Base-by-base conservation (phyloP, 305 asterid genomes). In the Striga hermonthica region DNA sequence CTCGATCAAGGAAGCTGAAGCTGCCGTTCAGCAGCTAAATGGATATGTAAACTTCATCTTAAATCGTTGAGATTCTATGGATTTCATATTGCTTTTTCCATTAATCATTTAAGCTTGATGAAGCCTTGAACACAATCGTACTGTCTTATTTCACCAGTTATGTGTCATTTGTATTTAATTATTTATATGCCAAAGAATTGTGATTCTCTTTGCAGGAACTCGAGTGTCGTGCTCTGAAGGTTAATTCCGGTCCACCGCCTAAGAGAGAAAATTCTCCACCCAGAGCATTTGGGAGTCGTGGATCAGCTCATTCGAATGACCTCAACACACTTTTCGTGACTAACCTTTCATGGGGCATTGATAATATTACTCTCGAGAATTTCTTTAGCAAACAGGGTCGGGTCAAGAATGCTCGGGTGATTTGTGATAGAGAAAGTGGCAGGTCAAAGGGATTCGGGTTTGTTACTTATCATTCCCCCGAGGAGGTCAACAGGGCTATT, bases 401-500 rank as follows among this genome's bases (percentile, higher is more conserved):
- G 57, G 97, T 93, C 15, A 56, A 75, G 79, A 96, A 93, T 65
- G 98, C 98, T 62, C 83, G 80, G 79, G 96, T 93, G 41, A 86
- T 90, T 38, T 84, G 76, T 45, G 98, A 93, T 77, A 84, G 86
- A 63, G 95, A 93, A 9, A 90, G 78, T 72, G 97, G 97, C 55
- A 77, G 94, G 68, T 93, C 97, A 39, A 88, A 86, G 82, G 98
- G 98, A 39, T 93, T 93, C 4, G 98, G 98, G n/a, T 93, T 93
- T 37, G 95, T 93, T 15, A 87, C 98, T 59, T 86, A 77, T 78
- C 64, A 85, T 69, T 77, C 90, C 0, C 63, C 84, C 3, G 83
- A 87, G 9, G 98, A 92, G 83, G 94, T 82, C 79, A 84, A 79
- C 71, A 70, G 43, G 16, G 98, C 97, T 4, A 66, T 83, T 47